phyloP scores from a whole-genome alignment of 2,329 filamentous ascomycete species.

The Rutstroemia sp. region DNA sequence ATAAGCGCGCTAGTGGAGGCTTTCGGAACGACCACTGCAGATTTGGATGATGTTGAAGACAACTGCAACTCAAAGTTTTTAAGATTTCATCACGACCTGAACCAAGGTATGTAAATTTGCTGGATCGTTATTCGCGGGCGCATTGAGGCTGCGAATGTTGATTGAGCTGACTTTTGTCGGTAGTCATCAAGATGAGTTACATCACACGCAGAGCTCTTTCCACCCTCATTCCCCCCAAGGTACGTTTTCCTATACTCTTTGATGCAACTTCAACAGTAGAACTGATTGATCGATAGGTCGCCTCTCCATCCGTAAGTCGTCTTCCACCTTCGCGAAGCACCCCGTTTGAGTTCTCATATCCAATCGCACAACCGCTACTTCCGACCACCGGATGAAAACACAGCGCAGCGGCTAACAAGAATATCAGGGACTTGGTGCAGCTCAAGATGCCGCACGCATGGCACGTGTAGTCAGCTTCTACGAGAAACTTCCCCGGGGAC shows the following conservation, averaged over 20 bases:
- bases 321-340: not conserved
- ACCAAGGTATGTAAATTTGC: constrained; percentile 23
- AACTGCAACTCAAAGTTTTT: constrained; percentile 15
- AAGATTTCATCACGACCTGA: constrained; percentile 22
- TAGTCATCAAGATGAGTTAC: constrained; percentile 75
- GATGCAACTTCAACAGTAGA: not conserved
- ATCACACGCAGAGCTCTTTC: constrained; percentile 86
- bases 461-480: constrained; percentile 98
- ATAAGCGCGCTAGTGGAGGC: constrained; percentile 15
- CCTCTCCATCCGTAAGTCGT: constrained; percentile 30
- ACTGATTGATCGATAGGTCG: constrained; percentile 25
- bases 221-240: constrained; percentile 98
- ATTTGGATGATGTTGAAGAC: constrained; percentile 11
- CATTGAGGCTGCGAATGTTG: constrained; percentile 9
- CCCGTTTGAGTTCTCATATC: not conserved
- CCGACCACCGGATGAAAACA: not conserved
- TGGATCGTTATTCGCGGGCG: not conserved
- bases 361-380: not conserved
- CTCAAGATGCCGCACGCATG: constrained; percentile 95
- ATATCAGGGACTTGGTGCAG: constrained; percentile 85
- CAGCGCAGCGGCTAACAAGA: not conserved
- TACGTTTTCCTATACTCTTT: constrained; percentile 36
- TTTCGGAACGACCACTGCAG: constrained; percentile 18
- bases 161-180: constrained; percentile 26
- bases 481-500: constrained; percentile 91